Evolutionary conservation across 2,329 filamentous ascomycete genomes (phyloP).

Genomic region (Piedraia hortae): DNA sequence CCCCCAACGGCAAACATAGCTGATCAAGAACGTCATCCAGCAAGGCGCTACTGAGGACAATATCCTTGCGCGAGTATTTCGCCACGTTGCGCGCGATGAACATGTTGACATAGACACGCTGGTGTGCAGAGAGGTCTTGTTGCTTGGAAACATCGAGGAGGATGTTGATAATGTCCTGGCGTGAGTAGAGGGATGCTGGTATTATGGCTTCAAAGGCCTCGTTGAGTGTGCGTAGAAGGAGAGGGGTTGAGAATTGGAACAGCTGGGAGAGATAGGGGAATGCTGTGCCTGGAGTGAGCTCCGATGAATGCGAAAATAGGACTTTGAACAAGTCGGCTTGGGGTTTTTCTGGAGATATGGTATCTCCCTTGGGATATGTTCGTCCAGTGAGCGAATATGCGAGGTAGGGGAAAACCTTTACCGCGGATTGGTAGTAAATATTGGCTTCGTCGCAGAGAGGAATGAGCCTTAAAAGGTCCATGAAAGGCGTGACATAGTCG

Average conservation of each 20-base stretch:
- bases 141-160: conserved; percentile 71
- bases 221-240: conserved; percentile 82
- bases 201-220: conserved; percentile 96
- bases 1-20: conserved; percentile 58
- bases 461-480: conserved; percentile 46
- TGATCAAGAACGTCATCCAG: conserved; percentile 56
- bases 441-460: conserved; percentile 20
- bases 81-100: conserved; percentile 88
- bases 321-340: conserved; percentile 84
- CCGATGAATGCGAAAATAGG: conserved; percentile 72
- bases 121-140: conserved; percentile 44
- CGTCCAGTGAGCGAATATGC: conserved; percentile 76
- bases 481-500: conserved; percentile 76
- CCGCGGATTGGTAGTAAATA: conserved; percentile 36
- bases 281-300: too few species aligned
- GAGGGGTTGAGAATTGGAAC: conserved; percentile 66
- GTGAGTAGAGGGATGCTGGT: conserved; percentile 76
- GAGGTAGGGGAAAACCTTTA: conserved; percentile 85
- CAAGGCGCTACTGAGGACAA: conserved; percentile 65
- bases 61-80: conserved; percentile 90
- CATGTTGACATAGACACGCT: conserved; percentile 93
- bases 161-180: conserved; percentile 80
- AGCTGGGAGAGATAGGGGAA: conserved; percentile 70
- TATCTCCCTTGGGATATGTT: conserved; percentile 65
- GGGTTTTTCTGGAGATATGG: conserved; percentile 43